Evolutionary conservation across 805 yeast species (phyloP).

Genomic region (Candida qinlingensis): DNA sequence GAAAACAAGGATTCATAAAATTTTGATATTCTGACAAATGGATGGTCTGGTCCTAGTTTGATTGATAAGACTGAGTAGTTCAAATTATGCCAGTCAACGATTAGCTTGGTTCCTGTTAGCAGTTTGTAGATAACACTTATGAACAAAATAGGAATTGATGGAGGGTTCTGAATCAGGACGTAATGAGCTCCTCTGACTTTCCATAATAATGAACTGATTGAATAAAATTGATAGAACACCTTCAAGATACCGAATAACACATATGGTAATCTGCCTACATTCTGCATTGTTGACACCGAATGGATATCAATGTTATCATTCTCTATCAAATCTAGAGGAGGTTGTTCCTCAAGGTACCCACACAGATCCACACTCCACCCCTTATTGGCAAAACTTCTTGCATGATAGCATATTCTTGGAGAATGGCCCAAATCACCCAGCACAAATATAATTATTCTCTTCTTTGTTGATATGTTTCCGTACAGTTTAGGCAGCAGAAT

Average conservation of each 20-base stretch:
- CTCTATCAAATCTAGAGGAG: constrained; percentile 46
- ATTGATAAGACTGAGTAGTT: constrained; percentile 79
- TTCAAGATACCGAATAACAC: constrained; percentile 53
- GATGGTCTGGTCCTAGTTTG: constrained; percentile 47
- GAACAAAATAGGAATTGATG: constrained; percentile 77
- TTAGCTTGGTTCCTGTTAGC: constrained; percentile 51
- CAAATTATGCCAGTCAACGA: constrained; percentile 96
- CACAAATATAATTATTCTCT: constrained; percentile 71
- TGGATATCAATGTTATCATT: constrained; percentile 48
- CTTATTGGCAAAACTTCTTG: constrained; percentile 58
- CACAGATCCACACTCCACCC: constrained; percentile 78
- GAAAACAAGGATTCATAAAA: constrained; percentile 62
- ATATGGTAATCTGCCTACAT: constrained; percentile 42
- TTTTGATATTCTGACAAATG: constrained; percentile 54
- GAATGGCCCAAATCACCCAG: constrained; percentile 93
- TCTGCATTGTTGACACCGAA: constrained; percentile 37
- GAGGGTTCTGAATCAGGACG: constrained; percentile 86
- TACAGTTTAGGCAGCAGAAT: constrained; percentile 30
- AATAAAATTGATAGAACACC: constrained; percentile 48
- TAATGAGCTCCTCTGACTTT: constrained; percentile 56
- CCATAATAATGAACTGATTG: constrained; percentile 44
- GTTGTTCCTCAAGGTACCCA: constrained; percentile 65
- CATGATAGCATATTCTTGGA: constrained; percentile 92
- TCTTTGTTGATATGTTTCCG: constrained; percentile 33
- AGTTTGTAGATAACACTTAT: constrained; percentile 51